Percentiles rank a stretch among this genome's conserved stretches.
Evolutionary conservation across 75 land plant genomes (phyloP).

Genomic region (Ceratopteris richardii): DNA sequence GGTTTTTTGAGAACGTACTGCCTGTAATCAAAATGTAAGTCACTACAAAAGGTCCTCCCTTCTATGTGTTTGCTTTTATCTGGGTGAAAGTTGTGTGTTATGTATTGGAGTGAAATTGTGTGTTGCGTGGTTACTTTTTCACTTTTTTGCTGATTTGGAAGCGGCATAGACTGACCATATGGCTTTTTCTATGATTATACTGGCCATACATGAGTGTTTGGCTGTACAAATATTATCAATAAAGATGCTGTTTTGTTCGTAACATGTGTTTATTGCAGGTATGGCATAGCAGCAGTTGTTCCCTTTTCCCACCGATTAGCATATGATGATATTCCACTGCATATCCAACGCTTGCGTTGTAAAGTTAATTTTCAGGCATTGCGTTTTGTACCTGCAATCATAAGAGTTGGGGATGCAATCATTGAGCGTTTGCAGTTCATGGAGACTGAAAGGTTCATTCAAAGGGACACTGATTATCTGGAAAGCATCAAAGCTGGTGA

Average conservation of each 20-base stretch:
- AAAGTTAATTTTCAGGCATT: constrained; percentile 87
- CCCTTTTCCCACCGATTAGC: constrained; percentile 92
- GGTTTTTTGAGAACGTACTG: constrained; percentile 77
- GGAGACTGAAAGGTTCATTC: neutral
- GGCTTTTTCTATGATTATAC: too few species aligned
- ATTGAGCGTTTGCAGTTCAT: constrained; percentile 45
- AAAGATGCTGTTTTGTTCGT: too few species aligned
- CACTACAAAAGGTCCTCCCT: too few species aligned
- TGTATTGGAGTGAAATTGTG: too few species aligned
- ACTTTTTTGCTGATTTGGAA: too few species aligned
- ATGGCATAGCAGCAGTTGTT: constrained; percentile 83
- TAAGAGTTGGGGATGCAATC: constrained; percentile 58
- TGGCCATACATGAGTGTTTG: too few species aligned
- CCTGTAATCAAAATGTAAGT: constrained; percentile 65
- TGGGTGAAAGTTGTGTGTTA: too few species aligned
- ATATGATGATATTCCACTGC: constrained; percentile 64
- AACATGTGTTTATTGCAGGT: constrained; percentile 30
- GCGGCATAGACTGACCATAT: too few species aligned
- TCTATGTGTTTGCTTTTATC: too few species aligned
- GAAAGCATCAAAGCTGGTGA: neutral
- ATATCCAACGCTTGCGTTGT: constrained; percentile 72
- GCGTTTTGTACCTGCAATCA: constrained; percentile 65
- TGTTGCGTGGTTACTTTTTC: too few species aligned
- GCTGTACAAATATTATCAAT: too few species aligned
- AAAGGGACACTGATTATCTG: too few species aligned